A percentile compares a stretch with the other conserved stretches of the same genome.
phyloP scores from a whole-genome alignment of 1,139 yeast species.

The Trichomonascaceae sp. region DNA sequence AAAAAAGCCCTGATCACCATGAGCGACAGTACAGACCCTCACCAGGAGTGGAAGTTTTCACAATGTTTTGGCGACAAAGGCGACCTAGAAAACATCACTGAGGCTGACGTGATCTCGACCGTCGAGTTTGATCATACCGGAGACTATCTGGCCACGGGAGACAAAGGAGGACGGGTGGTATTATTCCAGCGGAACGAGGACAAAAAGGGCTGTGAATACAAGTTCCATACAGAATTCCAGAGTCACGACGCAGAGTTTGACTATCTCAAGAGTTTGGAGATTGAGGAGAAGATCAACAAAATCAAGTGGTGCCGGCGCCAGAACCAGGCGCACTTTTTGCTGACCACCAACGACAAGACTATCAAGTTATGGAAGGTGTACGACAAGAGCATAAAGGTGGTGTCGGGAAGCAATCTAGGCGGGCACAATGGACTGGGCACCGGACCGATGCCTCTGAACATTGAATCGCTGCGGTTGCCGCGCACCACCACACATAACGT shows the following conservation, averaged over 20 bases:
- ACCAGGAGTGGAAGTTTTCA: conserved; percentile 29
- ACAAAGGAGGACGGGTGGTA: conserved; percentile 96
- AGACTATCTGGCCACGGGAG: conserved; percentile 94
- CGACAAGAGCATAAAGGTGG: conserved; percentile 86
- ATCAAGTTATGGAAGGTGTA: conserved; percentile 93
- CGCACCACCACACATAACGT: conserved; percentile 85
- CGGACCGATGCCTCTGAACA: conserved; percentile 17
- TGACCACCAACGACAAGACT: conserved; percentile 93
- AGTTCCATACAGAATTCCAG: conserved; percentile 94
- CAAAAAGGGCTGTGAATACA: conserved; percentile 82
- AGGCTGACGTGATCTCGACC: conserved; percentile 93
- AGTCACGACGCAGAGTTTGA: conserved; percentile 98
- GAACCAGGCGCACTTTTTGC: conserved; percentile 75
- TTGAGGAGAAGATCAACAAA: conserved; percentile 95
- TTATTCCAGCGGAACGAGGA: conserved; percentile 78
- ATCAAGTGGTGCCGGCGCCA: conserved; percentile 91
- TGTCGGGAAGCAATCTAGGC: conserved; percentile 76
- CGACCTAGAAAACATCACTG: conserved; percentile 90
- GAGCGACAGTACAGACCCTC: conserved; percentile 18
- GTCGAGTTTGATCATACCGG: conserved; percentile 96
- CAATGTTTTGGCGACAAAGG: conserved; percentile 96
- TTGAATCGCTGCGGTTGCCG: conserved; percentile 54
- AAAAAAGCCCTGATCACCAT: too few species aligned
- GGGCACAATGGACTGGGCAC: conserved; percentile 13
- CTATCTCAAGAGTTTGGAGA: conserved; percentile 87